Evolutionary conservation across 805 yeast species (phyloP).

Genomic region (Zygoascus bituminiphila): DNA sequence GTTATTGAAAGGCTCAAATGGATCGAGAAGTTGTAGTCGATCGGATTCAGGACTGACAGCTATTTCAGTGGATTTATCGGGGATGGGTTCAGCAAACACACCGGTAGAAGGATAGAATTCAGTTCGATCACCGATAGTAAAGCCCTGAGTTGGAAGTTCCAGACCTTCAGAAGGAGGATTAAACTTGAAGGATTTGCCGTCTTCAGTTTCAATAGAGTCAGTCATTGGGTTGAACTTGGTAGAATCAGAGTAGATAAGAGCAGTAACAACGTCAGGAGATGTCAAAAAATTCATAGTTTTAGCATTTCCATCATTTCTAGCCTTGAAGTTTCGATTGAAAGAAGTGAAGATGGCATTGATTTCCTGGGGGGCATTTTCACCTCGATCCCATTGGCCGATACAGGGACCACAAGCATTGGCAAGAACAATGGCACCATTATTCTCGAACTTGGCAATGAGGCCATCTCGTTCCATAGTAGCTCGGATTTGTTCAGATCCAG

Average conservation of each 20-base stretch:
- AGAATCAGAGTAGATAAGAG: conserved; percentile 91
- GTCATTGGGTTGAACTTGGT: conserved; percentile 86
- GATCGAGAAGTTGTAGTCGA: conserved; percentile 84
- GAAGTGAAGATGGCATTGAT: conserved; percentile 93
- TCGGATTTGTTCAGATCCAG: conserved; percentile 97
- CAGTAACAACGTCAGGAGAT: conserved; percentile 97
- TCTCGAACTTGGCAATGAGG: conserved; percentile 66
- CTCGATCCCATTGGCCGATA: conserved; percentile 98
- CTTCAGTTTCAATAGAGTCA: conserved; percentile 58
- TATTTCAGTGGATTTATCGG: conserved; percentile 50
- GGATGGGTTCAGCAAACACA: conserved; percentile 45
- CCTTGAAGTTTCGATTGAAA: conserved; percentile 94
- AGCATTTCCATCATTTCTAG: conserved; percentile 98
- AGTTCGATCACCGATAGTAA: conserved; percentile 55
- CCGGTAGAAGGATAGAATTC: conserved; percentile 65
- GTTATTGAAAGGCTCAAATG: conserved; percentile 75
- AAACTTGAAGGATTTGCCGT: conserved; percentile 72
- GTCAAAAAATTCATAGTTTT: conserved; percentile 95
- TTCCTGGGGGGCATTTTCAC: conserved; percentile 46
- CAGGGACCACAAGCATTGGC: conserved; percentile 99
- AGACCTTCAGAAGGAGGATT: conserved; percentile 68
- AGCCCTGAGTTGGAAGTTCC: conserved; percentile 74
- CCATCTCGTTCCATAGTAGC: conserved; percentile 97
- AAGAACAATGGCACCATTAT: conserved; percentile 83
- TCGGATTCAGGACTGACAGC: conserved; percentile 83